phyloP scores from a whole-genome alignment of 2,329 filamentous ascomycete species.

The Atkinsonella texensis region DNA sequence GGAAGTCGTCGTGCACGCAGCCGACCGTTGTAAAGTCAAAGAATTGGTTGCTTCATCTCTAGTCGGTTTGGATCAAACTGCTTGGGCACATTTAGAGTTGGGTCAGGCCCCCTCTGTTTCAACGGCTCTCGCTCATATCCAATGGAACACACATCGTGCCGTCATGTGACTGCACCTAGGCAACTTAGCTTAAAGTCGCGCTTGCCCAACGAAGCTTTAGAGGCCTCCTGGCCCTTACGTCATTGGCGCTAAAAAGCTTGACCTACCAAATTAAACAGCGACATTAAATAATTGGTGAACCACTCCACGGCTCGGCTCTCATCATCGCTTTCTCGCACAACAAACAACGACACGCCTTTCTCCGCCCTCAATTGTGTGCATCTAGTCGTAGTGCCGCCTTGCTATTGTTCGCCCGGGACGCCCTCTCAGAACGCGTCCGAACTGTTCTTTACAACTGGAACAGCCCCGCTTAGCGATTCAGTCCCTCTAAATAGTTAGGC shows the following conservation, averaged over 20 bases:
- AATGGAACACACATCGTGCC: background rate
- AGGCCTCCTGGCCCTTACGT: background rate
- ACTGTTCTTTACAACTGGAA: background rate
- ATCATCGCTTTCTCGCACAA: background rate
- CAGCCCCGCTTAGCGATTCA: background rate
- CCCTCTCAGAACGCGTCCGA: background rate
- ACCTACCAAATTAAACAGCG: background rate
- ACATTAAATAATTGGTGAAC: background rate
- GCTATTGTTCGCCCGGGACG: no score
- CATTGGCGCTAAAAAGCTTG: background rate
- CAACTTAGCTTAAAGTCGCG: background rate
- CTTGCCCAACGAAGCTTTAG: background rate
- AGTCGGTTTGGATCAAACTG: background rate
- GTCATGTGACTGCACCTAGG: background rate
- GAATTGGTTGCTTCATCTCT: background rate
- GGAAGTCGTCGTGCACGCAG: no score
- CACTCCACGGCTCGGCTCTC: background rate
- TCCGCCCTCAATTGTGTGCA: background rate
- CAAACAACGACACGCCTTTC: background rate
- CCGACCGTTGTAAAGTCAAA: background rate
- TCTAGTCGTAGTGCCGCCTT: background rate
- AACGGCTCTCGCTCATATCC: background rate
- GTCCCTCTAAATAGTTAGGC: background rate
- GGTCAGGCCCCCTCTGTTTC: background rate
- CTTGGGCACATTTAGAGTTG: background rate